phyloP scores from a whole-genome alignment of 257 asterid genomes.

The Solanum bulbocastanum region DNA sequence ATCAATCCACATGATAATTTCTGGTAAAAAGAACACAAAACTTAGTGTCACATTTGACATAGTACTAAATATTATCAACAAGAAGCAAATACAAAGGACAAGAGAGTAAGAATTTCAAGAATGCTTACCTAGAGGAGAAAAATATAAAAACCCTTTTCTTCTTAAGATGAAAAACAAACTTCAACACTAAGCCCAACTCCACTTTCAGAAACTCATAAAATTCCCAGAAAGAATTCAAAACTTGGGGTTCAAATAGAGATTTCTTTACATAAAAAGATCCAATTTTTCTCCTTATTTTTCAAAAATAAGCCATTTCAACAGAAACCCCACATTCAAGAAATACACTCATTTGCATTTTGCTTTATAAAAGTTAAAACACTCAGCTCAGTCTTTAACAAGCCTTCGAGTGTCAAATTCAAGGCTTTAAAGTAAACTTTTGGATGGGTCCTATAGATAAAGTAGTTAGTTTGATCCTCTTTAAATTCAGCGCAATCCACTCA shows the following conservation, averaged over 20 bases:
- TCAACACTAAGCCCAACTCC: not conserved
- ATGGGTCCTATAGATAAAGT: not conserved
- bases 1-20: not conserved
- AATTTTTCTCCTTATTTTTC: not conserved
- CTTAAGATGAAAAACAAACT: not conserved
- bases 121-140: not conserved
- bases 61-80: not conserved
- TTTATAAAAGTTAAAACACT: not conserved
- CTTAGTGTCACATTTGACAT: not conserved
- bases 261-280: not conserved
- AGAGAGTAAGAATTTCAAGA: not conserved
- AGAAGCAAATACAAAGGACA: not conserved
- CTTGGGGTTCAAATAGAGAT: not conserved
- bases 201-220: not conserved
- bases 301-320: not conserved
- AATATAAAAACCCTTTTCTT: not conserved
- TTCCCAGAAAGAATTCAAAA: not conserved
- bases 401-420: not conserved
- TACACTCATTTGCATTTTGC: not conserved
- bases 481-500: not conserved
- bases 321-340: not conserved
- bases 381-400: not conserved
- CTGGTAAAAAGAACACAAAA: not conserved
- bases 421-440: not conserved
- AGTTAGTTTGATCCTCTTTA: not conserved